Conservation (phyloP, 371 early-diverging fungal species). For the Nematocida minor region DNA sequence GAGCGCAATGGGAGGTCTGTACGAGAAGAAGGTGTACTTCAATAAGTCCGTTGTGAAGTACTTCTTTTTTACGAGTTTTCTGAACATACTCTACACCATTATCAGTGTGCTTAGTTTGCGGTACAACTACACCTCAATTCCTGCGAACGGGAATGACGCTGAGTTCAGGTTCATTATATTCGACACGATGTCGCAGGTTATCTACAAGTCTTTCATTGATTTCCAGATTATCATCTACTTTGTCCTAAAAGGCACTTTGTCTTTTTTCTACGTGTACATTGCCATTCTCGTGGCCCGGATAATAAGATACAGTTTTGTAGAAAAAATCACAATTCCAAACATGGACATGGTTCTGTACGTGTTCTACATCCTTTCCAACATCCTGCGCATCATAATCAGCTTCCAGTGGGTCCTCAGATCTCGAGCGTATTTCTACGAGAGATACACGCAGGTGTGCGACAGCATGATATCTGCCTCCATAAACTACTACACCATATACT, state of each 20-base stretch:
- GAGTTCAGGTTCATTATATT: neutral
- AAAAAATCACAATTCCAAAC: neutral
- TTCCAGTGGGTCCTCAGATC: neutral
- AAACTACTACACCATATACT: conserved; percentile 1
- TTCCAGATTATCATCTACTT: neutral
- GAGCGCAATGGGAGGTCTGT: no score
- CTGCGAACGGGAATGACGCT: neutral
- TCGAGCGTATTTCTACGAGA: neutral
- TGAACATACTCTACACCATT: neutral
- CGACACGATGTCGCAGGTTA: neutral
- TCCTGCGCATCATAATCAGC: neutral
- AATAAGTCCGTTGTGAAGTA: no score
- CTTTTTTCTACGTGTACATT: conserved; percentile 16
- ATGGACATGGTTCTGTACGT: neutral
- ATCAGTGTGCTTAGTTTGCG: neutral
- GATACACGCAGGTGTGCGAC: neutral
- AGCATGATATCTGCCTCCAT: neutral
- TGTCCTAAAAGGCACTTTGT: neutral
- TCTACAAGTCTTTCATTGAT: neutral
- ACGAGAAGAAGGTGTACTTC: no score
- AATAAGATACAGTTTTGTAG: neutral
- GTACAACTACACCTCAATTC: neutral
- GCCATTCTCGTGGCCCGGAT: neutral
- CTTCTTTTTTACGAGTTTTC: neutral
- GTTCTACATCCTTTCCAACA: neutral